phyloP scores from a whole-genome alignment of 2,329 filamentous ascomycete genomes.

The Talaromyces sp. region DNA sequence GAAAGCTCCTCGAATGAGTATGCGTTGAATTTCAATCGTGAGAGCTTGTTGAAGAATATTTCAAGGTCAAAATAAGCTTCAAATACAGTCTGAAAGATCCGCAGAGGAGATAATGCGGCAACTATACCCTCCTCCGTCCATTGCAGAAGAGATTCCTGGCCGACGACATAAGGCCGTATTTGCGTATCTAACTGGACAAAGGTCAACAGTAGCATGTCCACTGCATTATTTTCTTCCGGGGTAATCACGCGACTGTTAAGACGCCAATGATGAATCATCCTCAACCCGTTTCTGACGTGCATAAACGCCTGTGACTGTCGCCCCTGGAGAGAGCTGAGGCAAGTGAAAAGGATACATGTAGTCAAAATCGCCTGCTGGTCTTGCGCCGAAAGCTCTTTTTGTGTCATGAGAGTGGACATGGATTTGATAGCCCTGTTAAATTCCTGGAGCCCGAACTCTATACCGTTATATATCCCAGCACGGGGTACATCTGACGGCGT shows the following conservation, averaged over 20 bases:
- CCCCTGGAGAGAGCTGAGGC: constrained; percentile 7
- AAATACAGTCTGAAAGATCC: neutral
- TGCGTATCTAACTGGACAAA: constrained; percentile 10
- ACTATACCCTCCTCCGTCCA: constrained; percentile 6
- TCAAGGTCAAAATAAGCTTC: constrained; percentile 11
- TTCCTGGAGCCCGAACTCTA: constrained; percentile 9
- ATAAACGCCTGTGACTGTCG: constrained; percentile 13
- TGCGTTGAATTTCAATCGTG: neutral
- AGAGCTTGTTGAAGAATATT: constrained; percentile 5
- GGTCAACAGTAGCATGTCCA: constrained; percentile 2
- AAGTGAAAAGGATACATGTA: constrained; percentile 8
- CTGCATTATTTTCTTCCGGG: neutral
- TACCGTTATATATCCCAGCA: neutral
- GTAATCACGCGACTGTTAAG: neutral
- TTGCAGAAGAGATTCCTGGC: constrained; percentile 9
- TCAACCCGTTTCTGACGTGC: constrained; percentile 13
- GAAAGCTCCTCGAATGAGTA: neutral
- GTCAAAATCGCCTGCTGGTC: constrained; percentile 13
- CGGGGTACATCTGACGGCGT: constrained; percentile 8
- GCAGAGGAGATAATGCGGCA: neutral
- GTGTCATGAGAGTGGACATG: constrained; percentile 4
- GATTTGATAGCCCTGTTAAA: constrained; percentile 14
- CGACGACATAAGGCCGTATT: constrained; percentile 9
- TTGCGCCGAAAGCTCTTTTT: neutral
- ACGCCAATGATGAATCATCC: constrained; percentile 11